These are phyloP conservation scores for Colletotrichum sp. DNA, from an alignment of 2,329 filamentous ascomycete genomes.

Conservation along the genomic window DNA sequence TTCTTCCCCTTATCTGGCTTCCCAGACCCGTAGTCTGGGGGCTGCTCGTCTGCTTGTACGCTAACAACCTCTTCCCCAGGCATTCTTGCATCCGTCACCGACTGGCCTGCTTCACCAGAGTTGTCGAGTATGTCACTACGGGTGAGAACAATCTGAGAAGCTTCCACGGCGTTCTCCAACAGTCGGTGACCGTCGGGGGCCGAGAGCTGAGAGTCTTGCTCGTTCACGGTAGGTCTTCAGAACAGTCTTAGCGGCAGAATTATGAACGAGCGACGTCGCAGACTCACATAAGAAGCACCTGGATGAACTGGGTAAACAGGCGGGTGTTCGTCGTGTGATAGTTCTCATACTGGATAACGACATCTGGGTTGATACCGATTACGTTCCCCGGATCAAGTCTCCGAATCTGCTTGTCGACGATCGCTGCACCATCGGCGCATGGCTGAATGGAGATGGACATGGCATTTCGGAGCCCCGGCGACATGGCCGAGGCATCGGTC, in stretches of 20 bases:
- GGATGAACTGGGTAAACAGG: slow-evolving; percentile 23
- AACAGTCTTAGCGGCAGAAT: not conserved
- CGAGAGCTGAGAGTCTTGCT: slow-evolving; percentile 5
- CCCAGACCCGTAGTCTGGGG: not conserved
- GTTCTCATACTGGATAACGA: slow-evolving; percentile 28
- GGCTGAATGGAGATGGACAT: slow-evolving; percentile 30
- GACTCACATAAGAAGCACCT: slow-evolving; percentile 12
- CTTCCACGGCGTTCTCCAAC: slow-evolving; percentile 10
- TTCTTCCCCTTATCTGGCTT: slow-evolving; percentile 13
- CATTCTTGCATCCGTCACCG: not conserved
- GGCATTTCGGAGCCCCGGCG: slow-evolving; percentile 31
- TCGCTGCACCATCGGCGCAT: slow-evolving; percentile 33
- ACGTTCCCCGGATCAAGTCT: slow-evolving; percentile 31
- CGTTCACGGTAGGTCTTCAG: not conserved
- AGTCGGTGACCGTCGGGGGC: slow-evolving; percentile 4
- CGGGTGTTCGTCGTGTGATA: slow-evolving; percentile 28
- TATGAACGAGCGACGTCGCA: not conserved
- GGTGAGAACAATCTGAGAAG: slow-evolving; percentile 5
- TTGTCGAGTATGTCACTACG: not conserved
- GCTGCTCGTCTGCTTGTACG: not conserved
- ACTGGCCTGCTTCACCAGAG: not conserved
- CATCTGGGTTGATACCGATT: slow-evolving; percentile 26
- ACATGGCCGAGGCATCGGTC: slow-evolving; percentile 28
- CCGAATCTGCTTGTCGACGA: slow-evolving; percentile 38
- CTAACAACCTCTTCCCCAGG: not conserved